A percentile compares a stretch with the other conserved stretches of the same genome.
Evolutionary conservation across 495 filamentous ascomycete species (phyloP).

Genomic region (Oleoguttula mirabilis): DNA sequence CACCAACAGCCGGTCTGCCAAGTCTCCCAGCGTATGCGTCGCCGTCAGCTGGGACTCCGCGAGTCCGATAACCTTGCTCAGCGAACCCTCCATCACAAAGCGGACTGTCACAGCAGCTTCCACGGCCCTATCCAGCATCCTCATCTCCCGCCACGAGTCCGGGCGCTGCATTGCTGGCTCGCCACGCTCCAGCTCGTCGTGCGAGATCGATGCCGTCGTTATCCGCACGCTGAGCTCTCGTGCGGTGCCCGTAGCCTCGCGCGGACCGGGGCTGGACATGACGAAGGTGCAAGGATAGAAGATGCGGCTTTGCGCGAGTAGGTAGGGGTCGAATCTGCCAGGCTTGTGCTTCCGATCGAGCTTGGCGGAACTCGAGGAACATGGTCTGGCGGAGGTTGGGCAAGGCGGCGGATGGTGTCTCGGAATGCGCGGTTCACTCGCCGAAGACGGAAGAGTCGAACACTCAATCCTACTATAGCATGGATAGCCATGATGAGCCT

Average conservation of each 20-base stretch:
- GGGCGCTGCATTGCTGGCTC: background rate
- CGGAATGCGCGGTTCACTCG: too few species aligned
- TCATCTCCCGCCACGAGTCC: background rate
- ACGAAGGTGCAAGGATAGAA: too few species aligned
- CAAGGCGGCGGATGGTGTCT: too few species aligned
- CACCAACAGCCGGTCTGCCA: background rate
- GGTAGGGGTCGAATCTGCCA: too few species aligned
- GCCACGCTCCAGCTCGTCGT: background rate
- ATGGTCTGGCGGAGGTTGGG: too few species aligned
- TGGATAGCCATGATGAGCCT: background rate
- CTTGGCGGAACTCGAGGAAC: too few species aligned
- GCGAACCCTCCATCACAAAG: background rate
- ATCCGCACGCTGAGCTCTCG: background rate
- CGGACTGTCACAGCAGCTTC: background rate
- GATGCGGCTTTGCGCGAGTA: too few species aligned
- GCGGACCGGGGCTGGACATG: background rate
- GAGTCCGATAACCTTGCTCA: background rate
- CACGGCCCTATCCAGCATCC: background rate
- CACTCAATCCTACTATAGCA: too few species aligned
- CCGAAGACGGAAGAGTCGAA: too few species aligned
- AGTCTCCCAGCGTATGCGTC: background rate
- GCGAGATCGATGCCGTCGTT: background rate
- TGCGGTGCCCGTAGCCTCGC: background rate
- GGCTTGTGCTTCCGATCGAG: too few species aligned
- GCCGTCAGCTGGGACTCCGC: background rate